Conservation (phyloP, 23 red algal genomes). For the Chondrus crispus region DNA sequence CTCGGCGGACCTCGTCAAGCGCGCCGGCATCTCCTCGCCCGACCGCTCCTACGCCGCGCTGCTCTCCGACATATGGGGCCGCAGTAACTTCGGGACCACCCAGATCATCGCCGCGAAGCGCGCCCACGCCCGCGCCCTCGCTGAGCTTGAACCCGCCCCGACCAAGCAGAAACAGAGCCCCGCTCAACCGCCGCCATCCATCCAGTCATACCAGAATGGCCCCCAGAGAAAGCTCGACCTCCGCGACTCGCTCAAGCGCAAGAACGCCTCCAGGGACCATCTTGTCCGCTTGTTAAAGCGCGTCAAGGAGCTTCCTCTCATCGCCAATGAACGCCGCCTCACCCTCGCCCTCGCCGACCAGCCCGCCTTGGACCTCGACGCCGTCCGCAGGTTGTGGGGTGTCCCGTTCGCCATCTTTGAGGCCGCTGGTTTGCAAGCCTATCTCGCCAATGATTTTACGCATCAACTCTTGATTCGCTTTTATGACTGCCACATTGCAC, state of each 20-base stretch:
- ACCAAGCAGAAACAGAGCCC: background rate
- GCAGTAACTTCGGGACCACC: slow-evolving; percentile 32
- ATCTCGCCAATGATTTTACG: background rate
- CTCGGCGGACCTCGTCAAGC: background rate
- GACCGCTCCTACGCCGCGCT: slow-evolving; percentile 23
- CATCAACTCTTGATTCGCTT: background rate
- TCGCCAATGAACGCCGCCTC: slow-evolving; percentile 37
- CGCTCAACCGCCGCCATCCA: background rate
- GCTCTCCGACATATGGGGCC: slow-evolving; percentile 49
- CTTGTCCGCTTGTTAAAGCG: slow-evolving; percentile 32
- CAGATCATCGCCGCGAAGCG: slow-evolving; percentile 19
- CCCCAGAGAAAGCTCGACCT: background rate
- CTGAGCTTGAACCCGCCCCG: background rate
- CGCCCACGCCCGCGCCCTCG: background rate
- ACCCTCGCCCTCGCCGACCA: background rate
- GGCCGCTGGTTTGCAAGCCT: slow-evolving; percentile 18
- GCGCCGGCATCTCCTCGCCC: slow-evolving; percentile 8
- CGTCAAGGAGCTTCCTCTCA: slow-evolving; percentile 17
- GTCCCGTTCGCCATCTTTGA: slow-evolving; percentile 44
- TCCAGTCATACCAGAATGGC: background rate
- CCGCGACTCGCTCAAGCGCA: too few relatives aligned
- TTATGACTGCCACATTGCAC: slow-evolving; percentile 40
- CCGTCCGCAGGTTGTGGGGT: slow-evolving; percentile 49
- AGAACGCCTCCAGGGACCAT: slow-evolving; percentile 24
- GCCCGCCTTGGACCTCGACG: slow-evolving; percentile 26